These are phyloP conservation scores for Pseudogymnoascus sp. DNA, from an alignment of 2,329 filamentous ascomycete genomes.

Conservation along the genomic window DNA sequence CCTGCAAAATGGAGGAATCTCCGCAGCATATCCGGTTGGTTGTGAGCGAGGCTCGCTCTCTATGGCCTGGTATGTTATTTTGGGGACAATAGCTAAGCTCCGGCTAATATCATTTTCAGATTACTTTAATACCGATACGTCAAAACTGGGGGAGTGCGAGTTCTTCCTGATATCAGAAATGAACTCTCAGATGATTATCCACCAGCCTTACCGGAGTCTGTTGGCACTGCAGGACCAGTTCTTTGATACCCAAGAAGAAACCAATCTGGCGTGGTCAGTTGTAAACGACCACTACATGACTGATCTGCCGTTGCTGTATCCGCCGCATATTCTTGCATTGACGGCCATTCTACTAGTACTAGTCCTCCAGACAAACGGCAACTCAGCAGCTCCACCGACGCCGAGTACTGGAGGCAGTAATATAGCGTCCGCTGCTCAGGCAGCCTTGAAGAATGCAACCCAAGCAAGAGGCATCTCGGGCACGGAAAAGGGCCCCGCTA, in stretches of 20 bases:
- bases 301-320: slow-evolving; percentile 58
- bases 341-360: slow-evolving; percentile 63
- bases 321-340: slow-evolving; percentile 62
- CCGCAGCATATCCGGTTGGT: slow-evolving; percentile 93
- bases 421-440: slow-evolving; percentile 28
- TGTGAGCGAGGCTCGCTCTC: slow-evolving; percentile 72
- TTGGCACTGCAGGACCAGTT: slow-evolving; percentile 54
- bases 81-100: slow-evolving; percentile 16
- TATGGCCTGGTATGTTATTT: slow-evolving; percentile 61
- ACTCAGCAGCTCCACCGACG: slow-evolving; percentile 27
- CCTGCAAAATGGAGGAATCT: slow-evolving; percentile 96
- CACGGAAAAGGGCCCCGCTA: slow-evolving; percentile 16
- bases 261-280: slow-evolving; percentile 58
- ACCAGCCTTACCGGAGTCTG: slow-evolving; percentile 65
- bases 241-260: slow-evolving; percentile 55
- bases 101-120: slow-evolving; percentile 34
- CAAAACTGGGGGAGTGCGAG: slow-evolving; percentile 66
- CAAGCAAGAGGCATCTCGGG: slow-evolving; percentile 18
- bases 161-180: slow-evolving; percentile 68
- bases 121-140: slow-evolving; percentile 55
- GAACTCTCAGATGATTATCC: slow-evolving; percentile 65
- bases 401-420: slow-evolving; percentile 32
- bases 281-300: slow-evolving; percentile 70
- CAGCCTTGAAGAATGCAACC: slow-evolving; percentile 25
- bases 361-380: slow-evolving; percentile 52